These are phyloP conservation scores for Hibiscus mutabilis DNA, from an alignment of 345 rosid species.

Conservation along the genomic window DNA sequence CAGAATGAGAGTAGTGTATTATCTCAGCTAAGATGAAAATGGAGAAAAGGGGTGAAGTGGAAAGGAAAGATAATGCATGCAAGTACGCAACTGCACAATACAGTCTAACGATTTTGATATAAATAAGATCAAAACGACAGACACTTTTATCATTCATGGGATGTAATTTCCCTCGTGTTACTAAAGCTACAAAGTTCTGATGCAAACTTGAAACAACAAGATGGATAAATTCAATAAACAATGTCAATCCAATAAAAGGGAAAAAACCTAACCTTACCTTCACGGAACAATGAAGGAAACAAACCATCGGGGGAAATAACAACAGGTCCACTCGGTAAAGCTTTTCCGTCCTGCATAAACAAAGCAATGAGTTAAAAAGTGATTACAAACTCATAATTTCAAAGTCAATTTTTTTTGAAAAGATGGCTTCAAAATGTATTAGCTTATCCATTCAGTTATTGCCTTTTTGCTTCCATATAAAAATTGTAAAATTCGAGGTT, in stretches of 20 bases:
- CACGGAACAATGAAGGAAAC: slow-evolving; percentile 84
- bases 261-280: slow-evolving; percentile 38
- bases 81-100: background rate
- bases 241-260: background rate
- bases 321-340: slow-evolving; percentile 82
- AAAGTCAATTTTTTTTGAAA: background rate
- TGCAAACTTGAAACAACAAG: background rate
- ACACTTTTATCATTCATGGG: background rate
- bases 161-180: background rate
- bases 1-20: background rate
- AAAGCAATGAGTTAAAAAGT: slow-evolving; percentile 3
- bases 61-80: background rate
- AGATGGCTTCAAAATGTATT: too few relatives aligned
- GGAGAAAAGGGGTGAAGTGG: background rate
- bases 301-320: slow-evolving; percentile 93
- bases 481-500: background rate
- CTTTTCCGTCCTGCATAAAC: slow-evolving; percentile 69
- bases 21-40: background rate
- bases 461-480: too few relatives aligned
- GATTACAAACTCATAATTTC: background rate
- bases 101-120: background rate
- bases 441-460: too few relatives aligned
- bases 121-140: background rate
- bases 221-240: background rate
- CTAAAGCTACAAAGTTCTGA: background rate